Conservation (phyloP, 1,284 basidiomycete genomes). For the Leccinum pachyderme region DNA sequence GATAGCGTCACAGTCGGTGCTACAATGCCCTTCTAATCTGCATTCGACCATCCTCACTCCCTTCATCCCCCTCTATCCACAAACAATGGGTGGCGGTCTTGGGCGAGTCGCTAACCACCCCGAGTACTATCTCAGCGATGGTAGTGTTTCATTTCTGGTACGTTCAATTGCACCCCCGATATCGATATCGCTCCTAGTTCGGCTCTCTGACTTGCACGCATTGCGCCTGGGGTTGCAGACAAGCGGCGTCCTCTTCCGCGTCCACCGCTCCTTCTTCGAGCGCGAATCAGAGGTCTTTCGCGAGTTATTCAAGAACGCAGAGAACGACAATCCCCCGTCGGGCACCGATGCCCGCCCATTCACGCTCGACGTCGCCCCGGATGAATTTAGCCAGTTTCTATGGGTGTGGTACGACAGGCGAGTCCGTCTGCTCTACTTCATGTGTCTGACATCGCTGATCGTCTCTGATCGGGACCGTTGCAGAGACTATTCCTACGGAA, state of each 20-base stretch:
- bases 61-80: not conserved
- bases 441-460: not conserved
- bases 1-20: constrained; percentile 15
- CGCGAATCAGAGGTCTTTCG: constrained; percentile 58
- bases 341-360: constrained; percentile 42
- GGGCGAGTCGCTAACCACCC: constrained; percentile 3
- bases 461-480: not conserved
- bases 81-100: constrained; percentile 18
- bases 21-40: not conserved
- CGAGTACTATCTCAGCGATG: constrained; percentile 20
- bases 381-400: constrained; percentile 56
- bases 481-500: constrained; percentile 26
- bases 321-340: constrained; percentile 34
- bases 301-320: constrained; percentile 41
- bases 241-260: constrained; percentile 48
- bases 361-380: constrained; percentile 44
- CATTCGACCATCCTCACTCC: not conserved
- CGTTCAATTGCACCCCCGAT: constrained; percentile 4
- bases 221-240: constrained; percentile 36
- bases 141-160: constrained; percentile 22
- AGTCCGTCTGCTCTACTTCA: not conserved
- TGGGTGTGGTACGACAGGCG: constrained; percentile 75
- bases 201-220: constrained; percentile 3
- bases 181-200: not conserved
- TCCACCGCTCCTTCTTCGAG: constrained; percentile 65